These are phyloP conservation scores for Rhodotorula sp. DNA, from an alignment of 1,284 basidiomycete genomes.

Conservation along the genomic window DNA sequence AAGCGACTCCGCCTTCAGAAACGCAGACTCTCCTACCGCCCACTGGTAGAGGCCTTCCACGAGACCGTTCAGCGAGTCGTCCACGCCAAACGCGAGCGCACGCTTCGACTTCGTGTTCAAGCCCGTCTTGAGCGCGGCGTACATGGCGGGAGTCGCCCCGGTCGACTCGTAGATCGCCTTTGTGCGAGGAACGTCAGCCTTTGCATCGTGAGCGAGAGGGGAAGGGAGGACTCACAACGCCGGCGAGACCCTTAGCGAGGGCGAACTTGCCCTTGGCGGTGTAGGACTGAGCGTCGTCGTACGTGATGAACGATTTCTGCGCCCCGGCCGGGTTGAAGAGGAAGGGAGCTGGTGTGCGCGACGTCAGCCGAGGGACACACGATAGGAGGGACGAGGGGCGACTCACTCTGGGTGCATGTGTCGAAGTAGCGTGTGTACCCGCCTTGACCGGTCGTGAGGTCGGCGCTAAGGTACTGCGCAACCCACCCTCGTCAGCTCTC, in stretches of 20 bases:
- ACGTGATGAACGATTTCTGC: constrained; percentile 40
- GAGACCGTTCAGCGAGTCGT: no score
- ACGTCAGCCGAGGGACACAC: neutral
- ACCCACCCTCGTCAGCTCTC: neutral
- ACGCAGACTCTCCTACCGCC: neutral
- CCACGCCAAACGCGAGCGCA: neutral
- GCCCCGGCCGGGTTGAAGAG: constrained; percentile 17
- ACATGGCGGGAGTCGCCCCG: constrained; percentile 6
- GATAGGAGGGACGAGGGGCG: no score
- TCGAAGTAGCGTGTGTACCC: constrained; percentile 19
- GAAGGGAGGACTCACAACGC: constrained; percentile 15
- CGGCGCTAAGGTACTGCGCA: constrained; percentile 13
- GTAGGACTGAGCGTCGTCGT: constrained; percentile 61
- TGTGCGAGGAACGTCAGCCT: neutral
- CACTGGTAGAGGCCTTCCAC: no score
- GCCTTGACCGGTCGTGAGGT: constrained; percentile 10
- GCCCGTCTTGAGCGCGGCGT: neutral
- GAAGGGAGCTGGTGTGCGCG: constrained; percentile 9
- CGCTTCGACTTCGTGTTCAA: neutral
- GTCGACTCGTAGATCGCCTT: constrained; percentile 29
- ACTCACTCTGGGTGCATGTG: neutral
- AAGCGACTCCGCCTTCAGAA: no score
- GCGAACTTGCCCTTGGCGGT: constrained; percentile 62
- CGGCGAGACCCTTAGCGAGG: constrained; percentile 20
- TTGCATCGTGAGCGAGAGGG: neutral